Conservation (phyloP, 2,329 filamentous ascomycete species). For the Graphilbum ipis-grandicollis region DNA sequence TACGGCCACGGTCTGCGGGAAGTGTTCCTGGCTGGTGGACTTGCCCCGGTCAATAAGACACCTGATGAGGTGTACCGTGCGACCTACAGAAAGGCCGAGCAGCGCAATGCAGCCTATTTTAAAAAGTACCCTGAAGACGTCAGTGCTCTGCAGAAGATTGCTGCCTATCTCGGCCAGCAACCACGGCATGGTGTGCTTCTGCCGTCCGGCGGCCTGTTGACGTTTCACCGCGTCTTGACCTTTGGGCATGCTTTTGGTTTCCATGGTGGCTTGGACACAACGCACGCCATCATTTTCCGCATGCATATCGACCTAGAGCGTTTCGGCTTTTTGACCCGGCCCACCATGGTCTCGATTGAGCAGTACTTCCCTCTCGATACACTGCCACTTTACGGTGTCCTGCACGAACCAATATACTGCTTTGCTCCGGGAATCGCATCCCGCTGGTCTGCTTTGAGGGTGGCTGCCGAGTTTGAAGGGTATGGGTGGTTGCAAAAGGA, state of each 20-base stretch:
- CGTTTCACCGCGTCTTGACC: conserved; percentile 56
- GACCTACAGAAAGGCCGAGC: conserved; percentile 50
- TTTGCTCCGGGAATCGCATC: conserved; percentile 44
- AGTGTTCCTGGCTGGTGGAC: conserved; percentile 68
- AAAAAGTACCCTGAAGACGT: conserved; percentile 71
- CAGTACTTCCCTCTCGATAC: conserved; percentile 51
- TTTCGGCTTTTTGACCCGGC: conserved; percentile 58
- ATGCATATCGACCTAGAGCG: conserved; percentile 56
- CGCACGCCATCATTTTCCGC: conserved; percentile 59
- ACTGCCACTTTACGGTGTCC: conserved; percentile 64
- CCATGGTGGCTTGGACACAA: conserved; percentile 56
- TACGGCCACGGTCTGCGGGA: conserved; percentile 64
- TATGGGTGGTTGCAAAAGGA: conserved; percentile 32
- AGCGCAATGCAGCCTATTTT: conserved; percentile 68
- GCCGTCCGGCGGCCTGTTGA: conserved; percentile 57
- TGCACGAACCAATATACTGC: conserved; percentile 83
- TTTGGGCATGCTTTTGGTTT: conserved; percentile 63
- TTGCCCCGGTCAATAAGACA: conserved; percentile 56
- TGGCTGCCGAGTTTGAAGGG: conserved; percentile 30
- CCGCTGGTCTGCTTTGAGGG: conserved; percentile 56
- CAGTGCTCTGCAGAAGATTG: conserved; percentile 46
- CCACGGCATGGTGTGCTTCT: conserved; percentile 35
- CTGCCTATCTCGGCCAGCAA: conserved; percentile 43
- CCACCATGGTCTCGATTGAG: conserved; percentile 54
- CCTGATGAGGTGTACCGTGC: conserved; percentile 61